Conservation (phyloP, 768 basidiomycete genomes). For the Xanthoconium stramineum region DNA sequence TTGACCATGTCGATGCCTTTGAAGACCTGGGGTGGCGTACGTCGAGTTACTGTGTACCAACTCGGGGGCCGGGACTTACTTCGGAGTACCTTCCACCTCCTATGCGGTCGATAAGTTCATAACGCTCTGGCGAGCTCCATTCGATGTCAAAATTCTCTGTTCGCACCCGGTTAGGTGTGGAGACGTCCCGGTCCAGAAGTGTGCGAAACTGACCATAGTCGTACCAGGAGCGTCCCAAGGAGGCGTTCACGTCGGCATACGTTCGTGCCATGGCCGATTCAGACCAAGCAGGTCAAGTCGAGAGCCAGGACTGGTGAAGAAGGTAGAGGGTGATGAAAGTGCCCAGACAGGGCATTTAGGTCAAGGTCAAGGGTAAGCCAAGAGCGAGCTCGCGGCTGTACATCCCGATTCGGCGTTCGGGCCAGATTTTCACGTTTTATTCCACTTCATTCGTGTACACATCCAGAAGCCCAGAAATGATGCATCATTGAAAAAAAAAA, state of each 20-base stretch:
- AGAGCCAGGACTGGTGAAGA: conserved; percentile 16
- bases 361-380: conserved; percentile 15
- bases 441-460: neutral
- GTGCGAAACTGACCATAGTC: conserved; percentile 48
- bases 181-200: neutral
- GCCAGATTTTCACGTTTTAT: neutral
- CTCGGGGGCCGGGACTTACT: conserved; percentile 28
- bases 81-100: conserved; percentile 68
- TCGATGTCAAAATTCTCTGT: conserved; percentile 57
- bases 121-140: conserved; percentile 65
- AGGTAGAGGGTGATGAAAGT: conserved; percentile 14
- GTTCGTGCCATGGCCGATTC: conserved; percentile 42
- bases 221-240: conserved; percentile 57
- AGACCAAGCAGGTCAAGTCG: conserved; percentile 12
- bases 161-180: neutral
- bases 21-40: conserved; percentile 43
- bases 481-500: conserved; percentile 16
- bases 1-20: conserved; percentile 56
- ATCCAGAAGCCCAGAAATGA: conserved; percentile 3
- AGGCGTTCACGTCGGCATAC: conserved; percentile 57
- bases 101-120: conserved; percentile 61
- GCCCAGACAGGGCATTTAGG: conserved; percentile 26
- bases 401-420: neutral
- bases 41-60: no score
- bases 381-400: neutral